Conservation (phyloP, 108 stramenopile species). For the Nitzschia sp. region DNA sequence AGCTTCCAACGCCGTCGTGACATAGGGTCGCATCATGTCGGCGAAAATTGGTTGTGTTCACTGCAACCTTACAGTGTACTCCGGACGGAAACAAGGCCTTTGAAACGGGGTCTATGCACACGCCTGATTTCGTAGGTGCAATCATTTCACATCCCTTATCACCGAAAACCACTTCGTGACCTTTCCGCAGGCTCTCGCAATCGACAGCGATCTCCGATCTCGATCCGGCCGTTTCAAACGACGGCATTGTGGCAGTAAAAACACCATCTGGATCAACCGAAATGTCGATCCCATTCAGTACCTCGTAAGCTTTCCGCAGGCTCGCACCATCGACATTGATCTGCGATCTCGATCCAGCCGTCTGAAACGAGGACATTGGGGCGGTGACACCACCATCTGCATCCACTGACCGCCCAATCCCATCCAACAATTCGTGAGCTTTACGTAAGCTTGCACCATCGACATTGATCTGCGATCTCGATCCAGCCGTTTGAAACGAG, state of each 20-base stretch:
- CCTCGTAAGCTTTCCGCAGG: constrained; percentile 25
- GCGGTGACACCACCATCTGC: neutral
- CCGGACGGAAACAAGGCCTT: too few species aligned
- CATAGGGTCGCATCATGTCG: too few species aligned
- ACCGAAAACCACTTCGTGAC: too few species aligned
- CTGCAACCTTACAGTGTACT: too few species aligned
- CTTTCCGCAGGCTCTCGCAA: constrained; percentile 24
- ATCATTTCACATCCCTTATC: too few species aligned
- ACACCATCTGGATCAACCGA: constrained; percentile 3
- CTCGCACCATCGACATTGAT: constrained; percentile 40
- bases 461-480: constrained; percentile 26
- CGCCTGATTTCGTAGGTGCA: too few species aligned
- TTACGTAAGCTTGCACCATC: constrained; percentile 33
- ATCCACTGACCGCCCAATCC: neutral
- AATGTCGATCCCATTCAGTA: constrained; percentile 16
- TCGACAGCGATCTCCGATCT: constrained; percentile 30
- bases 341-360: constrained; percentile 35
- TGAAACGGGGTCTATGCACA: too few species aligned
- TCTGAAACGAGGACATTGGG: constrained; percentile 34
- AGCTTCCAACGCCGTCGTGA: too few species aligned
- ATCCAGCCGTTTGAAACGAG: constrained; percentile 50
- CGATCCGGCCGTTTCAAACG: constrained; percentile 25
- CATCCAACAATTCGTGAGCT: constrained; percentile 30
- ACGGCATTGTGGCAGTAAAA: neutral
- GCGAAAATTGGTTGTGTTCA: too few species aligned